Base-by-base conservation (phyloP, 345 rosid species). In the Eucalyptus caleyi region DNA sequence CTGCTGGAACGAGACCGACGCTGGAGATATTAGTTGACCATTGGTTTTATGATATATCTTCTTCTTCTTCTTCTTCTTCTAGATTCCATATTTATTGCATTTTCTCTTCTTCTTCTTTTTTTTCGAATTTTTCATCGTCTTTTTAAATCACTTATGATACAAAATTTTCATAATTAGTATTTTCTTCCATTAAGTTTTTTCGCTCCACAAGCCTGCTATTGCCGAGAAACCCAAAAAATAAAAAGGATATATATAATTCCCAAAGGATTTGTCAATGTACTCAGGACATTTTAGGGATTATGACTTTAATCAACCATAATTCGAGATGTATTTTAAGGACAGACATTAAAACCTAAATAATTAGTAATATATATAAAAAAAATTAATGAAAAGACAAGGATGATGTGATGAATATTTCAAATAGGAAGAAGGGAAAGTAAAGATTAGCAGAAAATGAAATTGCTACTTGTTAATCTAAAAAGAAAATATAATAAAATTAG, bases 201-300 rank as follows among this genome's bases (percentile, higher is more conserved):
- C 16, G 24, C 24, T 60, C 16, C 16, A 26, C 81, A 18, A 18
- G 4, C 81, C 81, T 16, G 12, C 23, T 18, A 69, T 69, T 65
- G 77, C 77, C 9, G 9, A 18, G 23, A 51, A 51, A 51, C 1
- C 37, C 15, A 65, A 54, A 54, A 23, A 26, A 11, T 7, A 15
- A 30, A 7, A 30, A 14, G 7, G 4, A 18, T 19, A 32, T 5
- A 69, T 69, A 32, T 1, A 1, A 4, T 19, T 19, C 44, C 26
- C 6, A 11, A 40, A 21, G 5, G 27, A 37, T 11, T 10, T 77
- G 15, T 77, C 5, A 1, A 77, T 77, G 1, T 40, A 40, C 83
- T 40, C 1, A 0, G 0, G 8, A 77, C 47, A 19, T 77, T 2
- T 34, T 5, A 34, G 14, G 44, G 15, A 37, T 37, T 5, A 21